A percentile compares a stretch with the other conserved stretches of the same genome.
These are phyloP conservation scores for Cyclotella cryptica DNA, from an alignment of 108 stramenopile genomes.

Conservation along the genomic window DNA sequence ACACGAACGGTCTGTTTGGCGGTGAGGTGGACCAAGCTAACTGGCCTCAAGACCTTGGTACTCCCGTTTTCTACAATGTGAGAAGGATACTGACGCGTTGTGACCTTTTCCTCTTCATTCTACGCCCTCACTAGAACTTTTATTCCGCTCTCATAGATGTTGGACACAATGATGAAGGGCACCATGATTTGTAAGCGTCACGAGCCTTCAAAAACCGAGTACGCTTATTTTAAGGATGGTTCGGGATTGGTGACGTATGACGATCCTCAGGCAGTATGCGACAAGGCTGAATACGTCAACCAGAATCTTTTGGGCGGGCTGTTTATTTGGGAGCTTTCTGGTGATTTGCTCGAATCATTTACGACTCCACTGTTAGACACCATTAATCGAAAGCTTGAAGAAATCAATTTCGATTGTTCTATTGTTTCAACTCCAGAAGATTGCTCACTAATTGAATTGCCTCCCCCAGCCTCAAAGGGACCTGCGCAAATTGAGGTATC, in stretches of 20 bases:
- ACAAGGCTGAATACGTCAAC: slow-evolving; percentile 51
- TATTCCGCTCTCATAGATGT: background rate
- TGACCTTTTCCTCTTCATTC: background rate
- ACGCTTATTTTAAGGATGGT: slow-evolving; percentile 52
- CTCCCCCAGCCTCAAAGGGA: slow-evolving; percentile 44
- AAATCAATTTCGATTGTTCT: slow-evolving; percentile 50
- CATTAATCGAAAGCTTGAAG: slow-evolving; percentile 52
- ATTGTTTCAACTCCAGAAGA: slow-evolving; percentile 31
- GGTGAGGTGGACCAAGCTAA: slow-evolving; percentile 42
- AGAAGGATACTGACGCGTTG: background rate
- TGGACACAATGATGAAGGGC: slow-evolving; percentile 34
- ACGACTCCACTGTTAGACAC: slow-evolving; percentile 44
- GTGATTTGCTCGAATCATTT: slow-evolving; percentile 13
- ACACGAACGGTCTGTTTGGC: slow-evolving; percentile 14
- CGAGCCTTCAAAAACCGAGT: slow-evolving; percentile 46
- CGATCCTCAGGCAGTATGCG: slow-evolving; percentile 52
- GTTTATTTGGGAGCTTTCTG: slow-evolving; percentile 45
- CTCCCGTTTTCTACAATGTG: slow-evolving; percentile 51
- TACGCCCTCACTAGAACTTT: background rate
- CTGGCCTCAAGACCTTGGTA: slow-evolving; percentile 51
- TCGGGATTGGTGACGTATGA: slow-evolving; percentile 54
- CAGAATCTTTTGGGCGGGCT: slow-evolving; percentile 44
- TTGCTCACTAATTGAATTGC: slow-evolving; percentile 36
- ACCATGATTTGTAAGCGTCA: slow-evolving; percentile 44
- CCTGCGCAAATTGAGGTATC: slow-evolving; percentile 23